Percentiles rank a stretch among this genome's conserved stretches.
phyloP scores from a whole-genome alignment of 345 rosid species.

The Salix dunnii region DNA sequence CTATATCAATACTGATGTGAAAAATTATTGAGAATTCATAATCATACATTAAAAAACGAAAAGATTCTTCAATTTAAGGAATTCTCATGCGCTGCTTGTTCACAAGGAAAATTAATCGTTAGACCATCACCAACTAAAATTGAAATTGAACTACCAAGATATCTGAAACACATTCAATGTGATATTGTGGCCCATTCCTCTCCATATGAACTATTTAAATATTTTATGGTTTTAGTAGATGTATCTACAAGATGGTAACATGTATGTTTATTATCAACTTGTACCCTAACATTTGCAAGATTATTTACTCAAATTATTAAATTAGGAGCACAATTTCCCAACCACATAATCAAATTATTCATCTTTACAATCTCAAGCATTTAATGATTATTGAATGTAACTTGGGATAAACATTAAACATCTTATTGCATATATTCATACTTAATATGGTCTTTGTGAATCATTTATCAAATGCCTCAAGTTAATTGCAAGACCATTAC shows the following conservation, averaged over 20 bases:
- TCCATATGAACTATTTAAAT: neutral
- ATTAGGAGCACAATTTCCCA: neutral
- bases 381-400: constrained; percentile 1
- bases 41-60: too few species aligned
- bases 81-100: too few species aligned
- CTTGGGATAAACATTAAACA: neutral
- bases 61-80: too few species aligned
- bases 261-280: constrained; percentile 10
- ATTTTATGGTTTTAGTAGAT: neutral
- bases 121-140: too few species aligned
- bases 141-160: too few species aligned
- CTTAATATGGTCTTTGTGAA: neutral
- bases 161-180: too few species aligned
- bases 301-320: neutral
- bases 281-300: neutral
- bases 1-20: neutral
- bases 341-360: constrained; percentile 17
- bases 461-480: constrained; percentile 5
- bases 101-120: too few species aligned
- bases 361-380: constrained; percentile 5
- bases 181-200: too few species aligned
- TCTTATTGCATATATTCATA: neutral
- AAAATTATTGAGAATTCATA: too few species aligned
- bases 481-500: neutral
- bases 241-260: constrained; percentile 1